phyloP scores from a whole-genome alignment of 768 basidiomycete species.

The Cantharellus anzutake region DNA sequence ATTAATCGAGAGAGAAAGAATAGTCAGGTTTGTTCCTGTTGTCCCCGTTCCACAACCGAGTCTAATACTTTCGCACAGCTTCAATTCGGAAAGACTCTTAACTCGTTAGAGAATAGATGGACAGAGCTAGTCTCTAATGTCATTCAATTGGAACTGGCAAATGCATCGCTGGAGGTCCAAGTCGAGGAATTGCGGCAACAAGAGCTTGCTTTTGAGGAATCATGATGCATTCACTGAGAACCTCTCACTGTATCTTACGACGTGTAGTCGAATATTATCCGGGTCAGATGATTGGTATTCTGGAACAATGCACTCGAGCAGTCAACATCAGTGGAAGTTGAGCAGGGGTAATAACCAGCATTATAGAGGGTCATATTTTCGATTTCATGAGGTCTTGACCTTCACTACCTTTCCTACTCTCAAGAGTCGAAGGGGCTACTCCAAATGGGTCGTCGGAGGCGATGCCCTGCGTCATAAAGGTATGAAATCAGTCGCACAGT shows the following conservation, averaged over 20 bases:
- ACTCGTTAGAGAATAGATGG: conserved; percentile 72
- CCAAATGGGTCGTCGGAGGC: conserved; percentile 59
- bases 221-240: background rate
- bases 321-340: too few relatives aligned
- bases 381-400: too few relatives aligned
- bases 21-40: conserved; percentile 33
- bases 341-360: too few relatives aligned
- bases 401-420: too few relatives aligned
- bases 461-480: conserved; percentile 29
- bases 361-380: too few relatives aligned
- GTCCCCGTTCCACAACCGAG: background rate
- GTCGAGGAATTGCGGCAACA: conserved; percentile 23
- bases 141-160: conserved; percentile 91
- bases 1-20: conserved; percentile 84
- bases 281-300: too few relatives aligned
- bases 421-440: conserved; percentile 68
- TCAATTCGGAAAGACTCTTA: conserved; percentile 58
- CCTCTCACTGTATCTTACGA: too few relatives aligned
- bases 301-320: too few relatives aligned
- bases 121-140: conserved; percentile 81
- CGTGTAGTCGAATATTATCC: too few relatives aligned
- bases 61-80: conserved; percentile 28
- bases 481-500: conserved; percentile 6
- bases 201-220: conserved; percentile 11
- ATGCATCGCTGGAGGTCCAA: conserved; percentile 70